These are phyloP conservation scores for Brassica cretica DNA, from an alignment of 345 rosid genomes.

Conservation along the genomic window DNA sequence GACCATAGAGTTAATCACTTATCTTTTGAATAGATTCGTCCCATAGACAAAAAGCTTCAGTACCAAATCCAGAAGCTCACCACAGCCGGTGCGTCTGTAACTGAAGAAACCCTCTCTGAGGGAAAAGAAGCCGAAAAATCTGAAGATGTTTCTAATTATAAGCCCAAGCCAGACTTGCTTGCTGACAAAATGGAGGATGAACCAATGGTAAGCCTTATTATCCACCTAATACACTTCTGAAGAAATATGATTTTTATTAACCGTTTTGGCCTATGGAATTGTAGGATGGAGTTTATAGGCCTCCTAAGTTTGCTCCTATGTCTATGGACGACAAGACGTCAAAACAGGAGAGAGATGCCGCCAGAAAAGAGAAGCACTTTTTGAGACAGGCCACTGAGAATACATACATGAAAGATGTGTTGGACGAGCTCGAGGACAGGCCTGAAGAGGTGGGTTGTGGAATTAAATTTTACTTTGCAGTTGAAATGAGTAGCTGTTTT, in stretches of 20 bases:
- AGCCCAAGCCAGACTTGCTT: constrained; percentile 85
- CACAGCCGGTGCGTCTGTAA: constrained; percentile 40
- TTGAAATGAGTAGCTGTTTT: not conserved
- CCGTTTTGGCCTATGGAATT: constrained; percentile 18
- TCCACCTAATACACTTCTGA: not conserved
- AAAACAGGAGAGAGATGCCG: constrained; percentile 65
- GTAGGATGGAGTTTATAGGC: constrained; percentile 65
- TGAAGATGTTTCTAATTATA: constrained; percentile 69
- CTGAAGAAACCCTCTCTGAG: constrained; percentile 38
- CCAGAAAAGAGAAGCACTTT: constrained; percentile 68
- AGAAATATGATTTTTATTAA: constrained; percentile 26
- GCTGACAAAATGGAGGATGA: constrained; percentile 48
- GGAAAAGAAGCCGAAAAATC: constrained; percentile 48
- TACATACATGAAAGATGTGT: constrained; percentile 61
- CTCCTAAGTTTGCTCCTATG: constrained; percentile 77
- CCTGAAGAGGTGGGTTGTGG: constrained; percentile 78
- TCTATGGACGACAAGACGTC: constrained; percentile 77
- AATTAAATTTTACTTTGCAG: constrained; percentile 1
- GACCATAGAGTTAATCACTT: not conserved
- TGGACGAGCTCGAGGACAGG: constrained; percentile 75
- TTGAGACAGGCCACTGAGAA: constrained; percentile 55
- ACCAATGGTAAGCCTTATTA: constrained; percentile 10
- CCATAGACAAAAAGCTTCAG: constrained; percentile 85
- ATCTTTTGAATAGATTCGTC: constrained; percentile 60
- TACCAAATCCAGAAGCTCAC: constrained; percentile 90